Base-by-base conservation (phyloP, 805 yeast species). In the Candida tibetensis region DNA sequence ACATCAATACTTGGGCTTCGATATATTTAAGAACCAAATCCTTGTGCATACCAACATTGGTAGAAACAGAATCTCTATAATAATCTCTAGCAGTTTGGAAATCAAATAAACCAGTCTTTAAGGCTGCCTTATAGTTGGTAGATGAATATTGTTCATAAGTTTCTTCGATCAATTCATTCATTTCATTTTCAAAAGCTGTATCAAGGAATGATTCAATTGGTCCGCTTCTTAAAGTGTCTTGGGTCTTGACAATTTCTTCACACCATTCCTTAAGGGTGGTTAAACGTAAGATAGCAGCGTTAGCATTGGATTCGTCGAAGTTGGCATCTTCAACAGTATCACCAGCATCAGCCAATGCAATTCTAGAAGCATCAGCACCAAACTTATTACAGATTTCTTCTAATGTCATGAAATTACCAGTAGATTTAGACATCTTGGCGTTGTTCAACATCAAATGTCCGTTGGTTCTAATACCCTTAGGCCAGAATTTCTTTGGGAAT, bases 261-360 rank as follows among this genome's bases (percentile, higher is more conserved):
- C 85, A 78, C 99, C 99, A 93, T 65, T 90, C 98, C 62, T 87
- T 91, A 64, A 91, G 74, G 39, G 87, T 91, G 63, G 77, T 85
- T 60, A 93, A 76, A 70, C 99, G 85, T 62, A 93, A 77, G 61
- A 93, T 90, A 17, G 98, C 97, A 32, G 99, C 96, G 57, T 93
- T 93, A 39, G 99, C 99, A 57, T 82, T 90, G 44, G 88, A 71
- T 69, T 93, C 99, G 57, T 93, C 99, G 58, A 93, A 86, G 72
- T 93, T 93, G 37, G 99, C 99, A 65, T 93, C 99, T 69, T 93
- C 99, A 50, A 89, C 80, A 30, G 93, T 74, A 62, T 93, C 99
- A 72, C 99, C 99, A 36, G 97, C 96, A 71, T 93, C 99, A 32
- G 98, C 99, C 48, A 93, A 72, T 4, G 99, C 97, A 62, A 93